These are phyloP conservation scores for Isoetes engelmannii DNA, from an alignment of 83 land plant species.

Conservation along the genomic window DNA sequence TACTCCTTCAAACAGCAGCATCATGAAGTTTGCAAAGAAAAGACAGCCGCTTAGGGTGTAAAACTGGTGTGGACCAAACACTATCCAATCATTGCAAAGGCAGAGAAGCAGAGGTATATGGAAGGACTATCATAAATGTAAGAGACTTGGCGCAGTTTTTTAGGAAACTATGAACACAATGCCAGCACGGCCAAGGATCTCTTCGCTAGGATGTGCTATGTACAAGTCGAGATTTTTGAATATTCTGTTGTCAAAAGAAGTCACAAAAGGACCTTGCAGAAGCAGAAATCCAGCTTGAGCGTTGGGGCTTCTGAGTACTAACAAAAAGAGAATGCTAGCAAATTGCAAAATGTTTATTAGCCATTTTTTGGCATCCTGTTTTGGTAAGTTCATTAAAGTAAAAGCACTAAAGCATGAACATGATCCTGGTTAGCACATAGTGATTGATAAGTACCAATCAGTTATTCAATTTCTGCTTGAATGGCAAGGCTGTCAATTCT, in stretches of 20 bases:
- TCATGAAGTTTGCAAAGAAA: conserved; percentile 95
- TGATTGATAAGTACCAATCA: too few species aligned
- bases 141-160: conserved; percentile 78
- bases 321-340: neutral
- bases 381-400: too few species aligned
- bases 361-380: too few species aligned
- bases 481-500: too few species aligned
- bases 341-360: too few species aligned
- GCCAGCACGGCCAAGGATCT: conserved; percentile 99
- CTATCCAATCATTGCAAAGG: conserved; percentile 91
- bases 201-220: conserved; percentile 97
- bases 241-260: conserved; percentile 92
- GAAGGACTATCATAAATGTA: conserved; percentile 79
- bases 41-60: conserved; percentile 92
- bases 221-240: conserved; percentile 98
- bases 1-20: conserved; percentile 93
- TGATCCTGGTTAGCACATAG: too few species aligned
- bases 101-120: conserved; percentile 91
- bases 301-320: conserved; percentile 68
- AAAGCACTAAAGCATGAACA: too few species aligned
- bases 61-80: conserved; percentile 56
- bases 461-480: too few species aligned
- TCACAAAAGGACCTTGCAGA: conserved; percentile 97
- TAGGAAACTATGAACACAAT: conserved; percentile 95
- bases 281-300: conserved; percentile 71